Evolutionary conservation across 768 basidiomycete genomes (phyloP), one percentile per base, ranked within the genome.

Genomic region (Pulveroboletus sp.): DNA sequence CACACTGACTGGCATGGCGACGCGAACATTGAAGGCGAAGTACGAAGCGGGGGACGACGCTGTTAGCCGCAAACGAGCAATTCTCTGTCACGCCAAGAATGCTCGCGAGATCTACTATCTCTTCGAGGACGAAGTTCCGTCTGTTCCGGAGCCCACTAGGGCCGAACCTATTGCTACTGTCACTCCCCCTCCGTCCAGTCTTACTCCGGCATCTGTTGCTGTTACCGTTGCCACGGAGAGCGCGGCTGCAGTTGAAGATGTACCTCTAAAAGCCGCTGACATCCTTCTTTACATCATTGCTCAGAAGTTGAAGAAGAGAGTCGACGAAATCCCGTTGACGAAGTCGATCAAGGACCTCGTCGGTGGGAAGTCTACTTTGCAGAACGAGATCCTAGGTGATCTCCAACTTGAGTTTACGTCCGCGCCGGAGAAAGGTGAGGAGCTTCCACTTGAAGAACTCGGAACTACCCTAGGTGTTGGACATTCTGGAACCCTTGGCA

Each of bases 301-400:
- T 0, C 96, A 99, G 75, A 99, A 99, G 72, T 73, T 99, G 63
- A 99, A 99, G 84, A 99, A 99, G 78, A 80, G 76, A 48, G 77
- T 93, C 27, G 81, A 85, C 43, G 96, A 98, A 61, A 76, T 98
- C 49, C 90, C 93, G 5, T 74, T 93, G 7, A 79, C 83, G 53
- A 99, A 99, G 70, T 87, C 93, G 0, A 93, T 99, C 76, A 98
- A 99, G 71, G 96, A 99, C 61, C 86, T 99, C 48, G 94, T 96
- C 40, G 93, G 93, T 27, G 96, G 96, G 57, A 99, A 99, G 72
- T 98, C 95, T 15, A 99, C 96, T 0, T 76, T 99, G 51, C 96
- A 98, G 72, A 99, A 99, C 67, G 96, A 99, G 68, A 97, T 99
- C 54, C 74, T 99, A 39, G 96, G 96, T 41, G 96, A 98, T 65